Conservation (phyloP, 805 yeast genomes). For the Saccharomycopsis selenospora region DNA sequence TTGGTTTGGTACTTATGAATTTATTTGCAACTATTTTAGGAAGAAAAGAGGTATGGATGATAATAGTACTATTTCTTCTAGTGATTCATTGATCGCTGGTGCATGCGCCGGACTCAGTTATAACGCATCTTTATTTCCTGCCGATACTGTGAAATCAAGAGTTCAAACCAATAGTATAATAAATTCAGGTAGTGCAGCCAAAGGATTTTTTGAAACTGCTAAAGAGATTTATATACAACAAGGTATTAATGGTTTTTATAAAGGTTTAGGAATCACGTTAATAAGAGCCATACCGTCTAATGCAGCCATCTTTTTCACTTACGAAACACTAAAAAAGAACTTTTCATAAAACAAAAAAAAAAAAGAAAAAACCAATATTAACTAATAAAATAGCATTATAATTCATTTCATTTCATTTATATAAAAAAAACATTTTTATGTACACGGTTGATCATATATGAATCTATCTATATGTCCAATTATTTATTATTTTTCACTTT, state of each 20-base stretch:
- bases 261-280: constrained; percentile 79
- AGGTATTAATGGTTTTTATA: constrained; percentile 69
- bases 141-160: constrained; percentile 82
- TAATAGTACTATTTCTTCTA: constrained; percentile 26
- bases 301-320: constrained; percentile 75
- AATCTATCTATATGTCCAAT: too few species aligned
- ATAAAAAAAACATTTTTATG: too few species aligned
- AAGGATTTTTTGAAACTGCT: constrained; percentile 34
- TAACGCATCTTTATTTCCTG: constrained; percentile 76
- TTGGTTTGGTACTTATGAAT: constrained; percentile 90
- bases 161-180: constrained; percentile 58
- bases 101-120: constrained; percentile 81
- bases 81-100: constrained; percentile 66
- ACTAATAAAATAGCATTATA: too few species aligned
- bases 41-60: constrained; percentile 24
- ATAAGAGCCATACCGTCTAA: constrained; percentile 83
- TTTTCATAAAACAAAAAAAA: constrained; percentile 17
- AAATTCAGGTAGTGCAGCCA: constrained; percentile 21
- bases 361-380: too few species aligned
- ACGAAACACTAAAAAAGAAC: constrained; percentile 51
- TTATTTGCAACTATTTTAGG: constrained; percentile 35
- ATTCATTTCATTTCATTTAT: too few species aligned
- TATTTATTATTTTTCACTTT: constrained; percentile 11
- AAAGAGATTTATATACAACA: constrained; percentile 37
- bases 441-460: too few species aligned